Percentiles rank a stretch among this genome's conserved stretches.
Evolutionary conservation across 352 stramenopile genomes (phyloP).

Genomic region (Albugo laibachii): DNA sequence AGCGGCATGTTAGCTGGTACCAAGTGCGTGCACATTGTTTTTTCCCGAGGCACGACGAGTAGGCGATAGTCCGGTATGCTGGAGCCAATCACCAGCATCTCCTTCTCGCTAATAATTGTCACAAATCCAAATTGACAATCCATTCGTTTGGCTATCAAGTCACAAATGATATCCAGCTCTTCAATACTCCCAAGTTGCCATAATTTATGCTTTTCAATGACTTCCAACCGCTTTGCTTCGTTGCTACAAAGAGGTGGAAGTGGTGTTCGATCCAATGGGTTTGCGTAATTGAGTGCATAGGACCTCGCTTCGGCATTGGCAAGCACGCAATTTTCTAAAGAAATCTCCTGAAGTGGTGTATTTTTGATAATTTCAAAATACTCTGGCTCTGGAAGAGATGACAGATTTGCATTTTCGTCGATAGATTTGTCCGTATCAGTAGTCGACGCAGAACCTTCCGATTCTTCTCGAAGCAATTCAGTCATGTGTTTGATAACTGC

Average conservation of each 20-base stretch:
- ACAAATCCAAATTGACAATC: slow-evolving; percentile 6
- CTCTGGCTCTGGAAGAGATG: background rate
- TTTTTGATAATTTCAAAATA: slow-evolving; percentile 2
- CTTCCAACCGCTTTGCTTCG: background rate
- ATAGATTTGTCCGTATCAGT: slow-evolving; percentile 1
- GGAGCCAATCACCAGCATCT: slow-evolving; percentile 5
- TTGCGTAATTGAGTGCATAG: slow-evolving; percentile 1
- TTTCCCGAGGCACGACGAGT: background rate
- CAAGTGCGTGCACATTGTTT: slow-evolving; percentile 8
- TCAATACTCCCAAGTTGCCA: background rate
- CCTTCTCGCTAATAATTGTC: slow-evolving; percentile 5
- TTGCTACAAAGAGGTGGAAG: background rate
- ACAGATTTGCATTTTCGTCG: no score
- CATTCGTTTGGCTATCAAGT: slow-evolving; percentile 6
- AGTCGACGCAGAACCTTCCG: background rate
- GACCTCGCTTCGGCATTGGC: background rate
- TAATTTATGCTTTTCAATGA: background rate
- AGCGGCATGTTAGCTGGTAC: slow-evolving; percentile 3
- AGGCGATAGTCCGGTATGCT: slow-evolving; percentile 2
- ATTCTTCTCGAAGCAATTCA: slow-evolving; percentile 17
- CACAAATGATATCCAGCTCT: slow-evolving; percentile 11
- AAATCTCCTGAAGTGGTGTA: slow-evolving; percentile 1
- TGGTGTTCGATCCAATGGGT: background rate
- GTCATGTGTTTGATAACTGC: slow-evolving; percentile 27
- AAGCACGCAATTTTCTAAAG: slow-evolving; percentile 3